These are phyloP conservation scores for Gossypium thurberi DNA, from an alignment of 345 rosid species.

Conservation along the genomic window DNA sequence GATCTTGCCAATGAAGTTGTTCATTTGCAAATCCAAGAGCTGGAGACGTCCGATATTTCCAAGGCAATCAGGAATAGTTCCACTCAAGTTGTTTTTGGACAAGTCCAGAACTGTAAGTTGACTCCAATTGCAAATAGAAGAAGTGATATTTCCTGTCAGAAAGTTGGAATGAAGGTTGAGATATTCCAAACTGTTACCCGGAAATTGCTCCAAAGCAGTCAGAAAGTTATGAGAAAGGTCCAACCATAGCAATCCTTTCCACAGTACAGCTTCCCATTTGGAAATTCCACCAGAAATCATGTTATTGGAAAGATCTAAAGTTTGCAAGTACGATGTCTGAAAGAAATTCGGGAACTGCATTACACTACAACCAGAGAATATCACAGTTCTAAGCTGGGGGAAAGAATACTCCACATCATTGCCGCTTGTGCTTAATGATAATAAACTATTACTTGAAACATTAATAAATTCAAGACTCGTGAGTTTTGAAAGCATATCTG, in stretches of 20 bases:
- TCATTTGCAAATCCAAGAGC: no score
- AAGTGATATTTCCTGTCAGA: slow-evolving; percentile 14
- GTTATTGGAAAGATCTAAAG: not conserved
- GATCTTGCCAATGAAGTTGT: no score
- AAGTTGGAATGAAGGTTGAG: not conserved
- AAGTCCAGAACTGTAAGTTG: not conserved
- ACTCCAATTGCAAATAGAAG: slow-evolving; percentile 10
- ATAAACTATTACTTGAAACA: not conserved
- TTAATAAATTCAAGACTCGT: not conserved
- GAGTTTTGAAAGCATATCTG: not conserved
- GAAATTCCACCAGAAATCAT: not conserved
- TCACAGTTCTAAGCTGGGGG: not conserved
- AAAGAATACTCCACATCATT: not conserved
- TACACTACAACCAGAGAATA: not conserved
- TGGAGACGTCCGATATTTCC: not conserved
- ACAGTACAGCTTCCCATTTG: not conserved
- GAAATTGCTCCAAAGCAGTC: not conserved
- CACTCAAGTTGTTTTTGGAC: not conserved
- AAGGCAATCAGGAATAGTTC: not conserved
- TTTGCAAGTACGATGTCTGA: not conserved
- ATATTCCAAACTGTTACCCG: not conserved
- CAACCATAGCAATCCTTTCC: not conserved
- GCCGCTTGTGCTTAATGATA: not conserved
- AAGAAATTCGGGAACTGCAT: not conserved
- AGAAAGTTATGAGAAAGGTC: not conserved